phyloP scores from a whole-genome alignment of 148 eudicot species.

The Fallopia convolvulus region DNA sequence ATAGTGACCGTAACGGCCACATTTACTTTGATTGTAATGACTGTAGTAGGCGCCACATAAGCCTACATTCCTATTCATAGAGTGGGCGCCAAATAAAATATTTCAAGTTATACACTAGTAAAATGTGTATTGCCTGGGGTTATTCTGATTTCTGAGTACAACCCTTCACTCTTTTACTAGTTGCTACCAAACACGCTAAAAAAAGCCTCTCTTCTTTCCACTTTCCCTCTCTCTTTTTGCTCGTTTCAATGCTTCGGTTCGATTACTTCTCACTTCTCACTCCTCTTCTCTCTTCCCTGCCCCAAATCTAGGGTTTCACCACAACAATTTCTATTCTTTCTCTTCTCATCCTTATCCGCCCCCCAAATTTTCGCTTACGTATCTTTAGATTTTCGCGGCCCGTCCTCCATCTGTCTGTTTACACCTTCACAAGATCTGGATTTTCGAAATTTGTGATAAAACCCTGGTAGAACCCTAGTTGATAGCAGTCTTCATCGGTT shows the following conservation, averaged over 20 bases:
- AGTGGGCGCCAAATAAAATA: no score
- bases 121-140: no score
- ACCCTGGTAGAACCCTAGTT: constrained; percentile 6
- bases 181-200: neutral
- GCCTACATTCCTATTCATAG: no score
- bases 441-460: constrained; percentile 2
- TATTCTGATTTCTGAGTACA: no score
- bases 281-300: neutral
- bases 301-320: constrained; percentile 5
- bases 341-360: neutral
- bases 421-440: constrained; percentile 23
- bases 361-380: neutral
- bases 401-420: constrained; percentile 13
- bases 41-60: no score
- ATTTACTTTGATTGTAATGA: no score
- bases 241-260: neutral
- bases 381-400: constrained; percentile 11
- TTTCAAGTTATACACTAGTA: no score
- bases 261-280: neutral
- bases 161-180: neutral
- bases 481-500: neutral
- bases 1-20: no score
- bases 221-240: constrained; percentile 5
- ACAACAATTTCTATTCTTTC: neutral
- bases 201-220: neutral